A percentile compares a stretch with the other conserved stretches of the same genome.
These are phyloP conservation scores for Zoysia pacifica DNA, from an alignment of 176 grass and related monocot species.

Conservation along the genomic window DNA sequence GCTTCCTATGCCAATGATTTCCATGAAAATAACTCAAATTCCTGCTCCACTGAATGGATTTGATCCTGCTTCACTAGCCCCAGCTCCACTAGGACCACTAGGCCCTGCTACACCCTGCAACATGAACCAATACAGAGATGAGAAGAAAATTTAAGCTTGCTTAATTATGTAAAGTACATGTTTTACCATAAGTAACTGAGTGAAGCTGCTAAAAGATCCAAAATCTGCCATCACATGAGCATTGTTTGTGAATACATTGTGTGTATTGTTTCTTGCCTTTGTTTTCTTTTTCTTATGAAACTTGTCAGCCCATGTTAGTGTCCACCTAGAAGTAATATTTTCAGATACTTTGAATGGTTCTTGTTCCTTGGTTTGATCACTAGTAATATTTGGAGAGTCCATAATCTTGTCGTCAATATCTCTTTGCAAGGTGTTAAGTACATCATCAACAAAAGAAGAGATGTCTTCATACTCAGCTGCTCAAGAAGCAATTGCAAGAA, in stretches of 20 bases:
- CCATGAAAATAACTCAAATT: too few relatives aligned
- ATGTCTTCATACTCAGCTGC: background rate
- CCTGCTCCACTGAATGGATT: background rate
- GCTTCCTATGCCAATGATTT: too few relatives aligned
- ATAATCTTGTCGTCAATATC: background rate
- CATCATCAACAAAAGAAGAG: background rate
- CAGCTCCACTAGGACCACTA: background rate
- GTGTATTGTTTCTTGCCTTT: background rate
- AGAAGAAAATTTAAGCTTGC: background rate
- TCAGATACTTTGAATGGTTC: background rate
- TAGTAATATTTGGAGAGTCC: background rate
- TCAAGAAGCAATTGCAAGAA: background rate
- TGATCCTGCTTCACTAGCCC: background rate
- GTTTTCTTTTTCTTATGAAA: background rate
- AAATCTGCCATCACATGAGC: background rate
- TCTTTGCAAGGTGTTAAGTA: background rate
- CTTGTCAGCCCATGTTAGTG: background rate
- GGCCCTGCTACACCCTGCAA: background rate
- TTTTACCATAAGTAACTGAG: background rate
- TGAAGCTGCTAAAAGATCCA: background rate
- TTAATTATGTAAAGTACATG: background rate
- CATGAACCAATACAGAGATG: background rate
- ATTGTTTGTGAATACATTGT: background rate
- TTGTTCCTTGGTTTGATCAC: background rate
- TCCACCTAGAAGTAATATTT: background rate